Evolutionary conservation across 2,329 filamentous ascomycete species (phyloP).

Genomic region (Pestalotiopsis sp.): DNA sequence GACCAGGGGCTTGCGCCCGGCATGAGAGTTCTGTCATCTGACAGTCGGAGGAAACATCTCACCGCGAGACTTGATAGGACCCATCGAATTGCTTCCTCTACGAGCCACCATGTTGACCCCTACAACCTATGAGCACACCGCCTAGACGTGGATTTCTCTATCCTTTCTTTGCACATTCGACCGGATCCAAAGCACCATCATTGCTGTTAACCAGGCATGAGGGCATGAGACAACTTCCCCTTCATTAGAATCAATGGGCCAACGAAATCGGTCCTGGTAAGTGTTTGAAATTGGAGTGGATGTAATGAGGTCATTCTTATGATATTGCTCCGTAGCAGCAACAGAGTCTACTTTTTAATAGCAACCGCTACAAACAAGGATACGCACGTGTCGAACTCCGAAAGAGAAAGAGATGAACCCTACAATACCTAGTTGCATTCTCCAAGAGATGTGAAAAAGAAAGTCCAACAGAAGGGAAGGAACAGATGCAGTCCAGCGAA

Average conservation of each 20-base stretch:
- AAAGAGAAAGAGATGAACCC: not conserved
- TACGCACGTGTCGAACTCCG: not conserved
- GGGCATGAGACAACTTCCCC: not conserved
- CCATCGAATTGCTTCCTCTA: not conserved
- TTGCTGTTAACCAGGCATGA: not conserved
- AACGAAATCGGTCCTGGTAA: not conserved
- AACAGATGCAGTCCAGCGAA: not conserved
- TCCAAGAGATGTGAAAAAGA: not conserved
- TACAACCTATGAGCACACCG: not conserved
- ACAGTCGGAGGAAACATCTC: not conserved
- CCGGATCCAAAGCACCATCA: not conserved
- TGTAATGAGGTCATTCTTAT: not conserved
- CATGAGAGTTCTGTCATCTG: conserved; percentile 10
- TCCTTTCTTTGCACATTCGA: not conserved
- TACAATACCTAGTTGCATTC: too few relatives aligned
- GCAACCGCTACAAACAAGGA: not conserved
- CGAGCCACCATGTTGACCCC: not conserved
- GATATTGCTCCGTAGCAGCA: not conserved
- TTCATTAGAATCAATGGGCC: not conserved
- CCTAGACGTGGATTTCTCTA: not conserved
- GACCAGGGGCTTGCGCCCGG: not conserved
- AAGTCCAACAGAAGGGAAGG: not conserved
- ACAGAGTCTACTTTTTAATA: not conserved
- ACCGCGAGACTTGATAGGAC: not conserved
- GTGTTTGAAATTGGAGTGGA: not conserved